Conservation (phyloP, 129 eudicot species). For the carrot (Daucus carota) region DH1_v3.0 NC_030386.2:34659501-34660000, state of each 20-base stretch:
- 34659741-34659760: conserved; percentile 20
- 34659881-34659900: conserved; percentile 7
- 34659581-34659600: conserved; percentile 42
- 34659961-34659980: background rate
- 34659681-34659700: conserved; percentile 45
- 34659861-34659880: conserved; percentile 30
- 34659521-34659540: background rate
- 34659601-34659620: conserved; percentile 22
- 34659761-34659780: conserved; percentile 30
- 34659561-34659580: conserved; percentile 38
- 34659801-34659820: conserved; percentile 23
- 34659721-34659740: background rate
- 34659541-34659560: conserved; percentile 34
- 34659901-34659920: conserved; percentile 20
- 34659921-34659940: conserved; percentile 7
- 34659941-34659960: background rate
- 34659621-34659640: conserved; percentile 22
- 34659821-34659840: conserved; percentile 21
- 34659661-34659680: conserved; percentile 25
- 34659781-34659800: conserved; percentile 15
- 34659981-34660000: background rate
- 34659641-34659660: conserved; percentile 46
- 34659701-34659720: conserved; percentile 46
- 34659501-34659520: background rate
- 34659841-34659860: background rate